These are phyloP conservation scores for Pseudogymnoascus sp. DNA, from an alignment of 2,329 filamentous ascomycete species.

Conservation along the genomic window DNA sequence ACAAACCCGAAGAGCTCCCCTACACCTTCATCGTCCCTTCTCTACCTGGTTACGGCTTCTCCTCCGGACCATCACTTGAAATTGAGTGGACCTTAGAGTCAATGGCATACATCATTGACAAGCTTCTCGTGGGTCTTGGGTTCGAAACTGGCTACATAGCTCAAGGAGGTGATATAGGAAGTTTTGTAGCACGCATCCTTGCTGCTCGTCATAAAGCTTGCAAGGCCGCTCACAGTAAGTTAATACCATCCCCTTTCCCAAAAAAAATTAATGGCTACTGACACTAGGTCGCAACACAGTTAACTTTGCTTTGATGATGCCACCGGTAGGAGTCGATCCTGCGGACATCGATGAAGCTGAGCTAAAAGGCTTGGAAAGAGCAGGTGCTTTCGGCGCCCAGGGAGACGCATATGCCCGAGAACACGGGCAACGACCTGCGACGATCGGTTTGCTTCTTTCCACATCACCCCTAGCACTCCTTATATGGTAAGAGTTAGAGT, in stretches of 20 bases:
- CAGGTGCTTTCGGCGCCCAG: conserved; percentile 30
- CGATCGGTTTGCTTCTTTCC: conserved; percentile 45
- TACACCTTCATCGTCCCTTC: conserved; percentile 20
- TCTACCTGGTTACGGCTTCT: conserved; percentile 18
- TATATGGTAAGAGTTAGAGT: conserved; percentile 33
- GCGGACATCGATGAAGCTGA: conserved; percentile 28
- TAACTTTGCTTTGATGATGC: background rate
- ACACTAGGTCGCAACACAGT: conserved; percentile 12
- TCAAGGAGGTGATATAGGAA: conserved; percentile 17
- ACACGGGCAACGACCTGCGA: conserved; percentile 46
- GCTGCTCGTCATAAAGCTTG: conserved; percentile 10
- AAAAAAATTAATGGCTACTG: conserved; percentile 13
- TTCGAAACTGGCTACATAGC: conserved; percentile 24
- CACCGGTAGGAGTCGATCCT: background rate
- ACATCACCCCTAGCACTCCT: conserved; percentile 47
- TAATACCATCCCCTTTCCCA: too few relatives aligned
- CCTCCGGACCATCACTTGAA: conserved; percentile 16
- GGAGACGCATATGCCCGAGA: conserved; percentile 42
- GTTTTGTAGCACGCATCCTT: conserved; percentile 14
- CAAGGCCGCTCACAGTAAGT: conserved; percentile 14
- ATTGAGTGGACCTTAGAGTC: conserved; percentile 27
- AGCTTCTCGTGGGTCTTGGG: conserved; percentile 15
- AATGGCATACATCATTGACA: conserved; percentile 11
- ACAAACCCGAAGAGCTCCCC: conserved; percentile 12
- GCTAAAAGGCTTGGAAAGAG: conserved; percentile 29